Conservation (phyloP, 2,329 filamentous ascomycete species). For the Ophiostoma fasciatum region DNA sequence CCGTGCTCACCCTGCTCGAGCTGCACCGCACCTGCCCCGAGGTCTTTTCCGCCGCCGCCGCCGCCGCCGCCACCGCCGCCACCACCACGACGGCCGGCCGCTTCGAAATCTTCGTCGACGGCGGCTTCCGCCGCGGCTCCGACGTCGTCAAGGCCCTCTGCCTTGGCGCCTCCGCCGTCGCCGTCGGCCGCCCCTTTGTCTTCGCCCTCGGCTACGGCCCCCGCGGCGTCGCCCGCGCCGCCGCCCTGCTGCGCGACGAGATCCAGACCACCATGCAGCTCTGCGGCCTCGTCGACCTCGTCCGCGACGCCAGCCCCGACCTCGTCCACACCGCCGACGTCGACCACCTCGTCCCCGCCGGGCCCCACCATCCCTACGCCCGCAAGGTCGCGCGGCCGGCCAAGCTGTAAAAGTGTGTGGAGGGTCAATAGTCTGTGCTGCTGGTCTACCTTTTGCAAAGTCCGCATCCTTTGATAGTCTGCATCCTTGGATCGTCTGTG, state of each 20-base stretch:
- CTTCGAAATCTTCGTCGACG: conserved; percentile 25
- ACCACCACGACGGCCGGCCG: too few species aligned
- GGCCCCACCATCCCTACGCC: conserved; percentile 7
- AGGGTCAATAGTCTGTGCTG: too few species aligned
- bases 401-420: conserved; percentile 3
- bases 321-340: conserved; percentile 14
- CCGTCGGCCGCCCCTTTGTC: conserved; percentile 33
- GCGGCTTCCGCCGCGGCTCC: conserved; percentile 26
- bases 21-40: conserved; percentile 24
- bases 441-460: neutral
- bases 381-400: conserved; percentile 7
- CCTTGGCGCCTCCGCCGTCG: conserved; percentile 26
- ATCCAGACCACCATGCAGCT: conserved; percentile 23
- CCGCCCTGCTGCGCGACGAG: conserved; percentile 23
- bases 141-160: conserved; percentile 29
- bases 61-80: too few species aligned
- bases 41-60: too few species aligned
- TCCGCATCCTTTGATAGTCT: too few species aligned
- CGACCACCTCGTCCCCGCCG: conserved; percentile 12
- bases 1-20: conserved; percentile 25
- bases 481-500: too few species aligned
- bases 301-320: conserved; percentile 11
- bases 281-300: conserved; percentile 13
- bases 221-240: conserved; percentile 28
- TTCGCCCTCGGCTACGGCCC: conserved; percentile 25